Conservation (phyloP, 2,329 filamentous ascomycete species). For the Fonsecaea pedrosoi region DNA sequence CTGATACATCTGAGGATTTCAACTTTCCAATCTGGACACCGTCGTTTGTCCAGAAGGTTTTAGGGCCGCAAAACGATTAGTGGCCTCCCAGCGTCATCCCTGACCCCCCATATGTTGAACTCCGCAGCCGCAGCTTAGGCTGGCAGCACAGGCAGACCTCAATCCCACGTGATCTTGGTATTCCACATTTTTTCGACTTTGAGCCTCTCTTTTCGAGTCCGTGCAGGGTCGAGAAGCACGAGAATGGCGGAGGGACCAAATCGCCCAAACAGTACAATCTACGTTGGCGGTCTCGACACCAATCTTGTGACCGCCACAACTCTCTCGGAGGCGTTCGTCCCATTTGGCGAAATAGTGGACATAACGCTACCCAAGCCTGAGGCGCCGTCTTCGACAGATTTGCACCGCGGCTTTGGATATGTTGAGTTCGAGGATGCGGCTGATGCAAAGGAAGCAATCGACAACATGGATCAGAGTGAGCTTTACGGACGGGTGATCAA, state of each 20-base stretch:
- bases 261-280: conserved; percentile 88
- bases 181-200: conserved; percentile 14
- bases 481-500: conserved; percentile 91
- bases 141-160: not conserved
- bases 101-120: conserved; percentile 4
- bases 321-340: conserved; percentile 89
- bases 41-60: conserved; percentile 27
- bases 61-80: conserved; percentile 13
- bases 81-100: conserved; percentile 33
- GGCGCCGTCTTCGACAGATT: conserved; percentile 74
- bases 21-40: conserved; percentile 35
- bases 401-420: conserved; percentile 93
- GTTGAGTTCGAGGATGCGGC: conserved; percentile 87
- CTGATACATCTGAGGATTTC: conserved; percentile 18
- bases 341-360: conserved; percentile 94
- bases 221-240: conserved; percentile 8
- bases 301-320: conserved; percentile 72
- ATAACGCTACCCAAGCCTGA: conserved; percentile 90
- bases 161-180: conserved; percentile 18
- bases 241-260: conserved; percentile 76
- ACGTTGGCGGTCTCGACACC: conserved; percentile 86
- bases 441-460: conserved; percentile 92
- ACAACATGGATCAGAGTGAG: conserved; percentile 98
- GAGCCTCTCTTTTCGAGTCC: conserved; percentile 5
- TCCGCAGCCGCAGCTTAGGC: conserved; percentile 7